Conservation (phyloP, 371 early-diverging fungal species). For the Quaeritorhiza haematococci region DNA sequence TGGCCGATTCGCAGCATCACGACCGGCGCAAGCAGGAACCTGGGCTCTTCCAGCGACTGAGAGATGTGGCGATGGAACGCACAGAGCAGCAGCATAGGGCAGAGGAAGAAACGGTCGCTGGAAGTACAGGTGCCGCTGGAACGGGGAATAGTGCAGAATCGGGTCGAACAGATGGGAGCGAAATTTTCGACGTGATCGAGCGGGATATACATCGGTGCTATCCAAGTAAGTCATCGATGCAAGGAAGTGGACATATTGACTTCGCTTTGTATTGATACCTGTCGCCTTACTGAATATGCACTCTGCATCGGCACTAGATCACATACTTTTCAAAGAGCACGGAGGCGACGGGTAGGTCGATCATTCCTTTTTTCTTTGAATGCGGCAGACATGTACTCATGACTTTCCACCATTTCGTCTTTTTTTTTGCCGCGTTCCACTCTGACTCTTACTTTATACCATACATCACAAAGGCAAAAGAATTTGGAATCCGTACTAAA, state of each 20-base stretch:
- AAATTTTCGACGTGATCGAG: conserved; percentile 77
- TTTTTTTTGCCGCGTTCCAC: not conserved
- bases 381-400: too few relatives aligned
- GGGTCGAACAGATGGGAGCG: conserved; percentile 5
- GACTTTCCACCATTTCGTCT: too few relatives aligned
- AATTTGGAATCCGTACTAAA: conserved; percentile 68
- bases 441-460: conserved; percentile 9
- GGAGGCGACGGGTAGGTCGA: conserved; percentile 62
- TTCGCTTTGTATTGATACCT: not conserved
- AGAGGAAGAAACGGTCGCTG: not conserved
- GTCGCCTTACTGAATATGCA: not conserved
- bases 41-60: conserved; percentile 44
- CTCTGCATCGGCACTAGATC: conserved; percentile 32
- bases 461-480: conserved; percentile 42
- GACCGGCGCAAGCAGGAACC: conserved; percentile 42
- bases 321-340: conserved; percentile 10
- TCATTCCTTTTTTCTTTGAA: too few relatives aligned
- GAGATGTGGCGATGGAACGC: conserved; percentile 15
- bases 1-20: conserved; percentile 52
- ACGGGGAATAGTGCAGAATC: conserved; percentile 14
- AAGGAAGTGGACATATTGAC: too few relatives aligned
- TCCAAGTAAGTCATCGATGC: conserved; percentile 80
- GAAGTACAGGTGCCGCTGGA: not conserved
- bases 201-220: conserved; percentile 84
- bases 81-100: conserved; percentile 7